These are phyloP conservation scores for Agroathelia rolfsii DNA, from an alignment of 1,284 basidiomycete species.

Conservation along the genomic window DNA sequence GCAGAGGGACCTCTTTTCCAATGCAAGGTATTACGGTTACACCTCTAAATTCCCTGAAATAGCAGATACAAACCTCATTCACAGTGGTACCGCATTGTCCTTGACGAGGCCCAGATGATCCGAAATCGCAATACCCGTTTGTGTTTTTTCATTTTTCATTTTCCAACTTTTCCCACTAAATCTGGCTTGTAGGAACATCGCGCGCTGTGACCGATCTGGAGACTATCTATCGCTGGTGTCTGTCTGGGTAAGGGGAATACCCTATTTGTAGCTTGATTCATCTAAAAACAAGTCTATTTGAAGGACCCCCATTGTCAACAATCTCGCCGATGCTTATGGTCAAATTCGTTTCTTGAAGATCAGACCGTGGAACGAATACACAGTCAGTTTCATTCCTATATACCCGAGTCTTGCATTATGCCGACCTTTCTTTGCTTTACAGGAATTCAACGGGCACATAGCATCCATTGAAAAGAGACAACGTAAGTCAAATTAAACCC, in stretches of 20 bases:
- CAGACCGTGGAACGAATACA: slow-evolving; percentile 56
- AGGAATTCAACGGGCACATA: slow-evolving; percentile 38
- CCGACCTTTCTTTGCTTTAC: slow-evolving; percentile 23
- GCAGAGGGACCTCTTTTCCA: slow-evolving; percentile 37
- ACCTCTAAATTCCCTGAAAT: slow-evolving; percentile 9
- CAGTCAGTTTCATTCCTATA: slow-evolving; percentile 28
- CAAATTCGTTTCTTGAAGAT: slow-evolving; percentile 57
- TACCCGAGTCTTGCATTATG: not conserved
- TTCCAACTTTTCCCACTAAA: slow-evolving; percentile 20
- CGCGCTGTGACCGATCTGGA: slow-evolving; percentile 45
- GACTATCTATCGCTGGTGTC: slow-evolving; percentile 57
- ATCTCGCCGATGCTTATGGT: slow-evolving; percentile 61
- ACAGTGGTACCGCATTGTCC: slow-evolving; percentile 51
- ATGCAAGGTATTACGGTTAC: slow-evolving; percentile 34
- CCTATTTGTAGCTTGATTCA: slow-evolving; percentile 27
- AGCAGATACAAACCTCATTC: slow-evolving; percentile 22
- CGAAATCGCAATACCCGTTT: slow-evolving; percentile 34
- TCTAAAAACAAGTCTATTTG: slow-evolving; percentile 1
- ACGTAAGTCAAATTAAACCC: slow-evolving; percentile 19
- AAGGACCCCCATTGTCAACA: slow-evolving; percentile 15
- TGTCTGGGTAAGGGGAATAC: slow-evolving; percentile 63
- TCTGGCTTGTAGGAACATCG: slow-evolving; percentile 48
- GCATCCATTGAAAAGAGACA: slow-evolving; percentile 49
- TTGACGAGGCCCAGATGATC: slow-evolving; percentile 66
- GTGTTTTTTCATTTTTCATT: not conserved